Percentiles rank a stretch among this genome's conserved stretches.
Conservation (phyloP, 257 asterid genomes). For the Penstemon newberryi region DNA sequence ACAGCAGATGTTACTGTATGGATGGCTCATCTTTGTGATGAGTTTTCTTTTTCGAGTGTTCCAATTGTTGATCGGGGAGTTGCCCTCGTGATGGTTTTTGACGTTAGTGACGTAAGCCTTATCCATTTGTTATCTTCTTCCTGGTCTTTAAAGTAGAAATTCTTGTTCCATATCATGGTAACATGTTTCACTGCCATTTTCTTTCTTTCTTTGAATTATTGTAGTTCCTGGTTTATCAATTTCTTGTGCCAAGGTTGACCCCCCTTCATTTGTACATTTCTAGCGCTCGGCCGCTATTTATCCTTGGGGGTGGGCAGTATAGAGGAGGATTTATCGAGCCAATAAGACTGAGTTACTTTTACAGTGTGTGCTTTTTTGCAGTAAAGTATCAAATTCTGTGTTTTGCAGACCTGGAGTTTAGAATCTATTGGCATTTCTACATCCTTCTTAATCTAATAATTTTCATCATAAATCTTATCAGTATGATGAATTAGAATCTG, state of each 20-base stretch:
- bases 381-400: too few species aligned
- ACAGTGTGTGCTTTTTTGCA: too few species aligned
- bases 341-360: too few species aligned
- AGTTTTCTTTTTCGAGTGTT: constrained; percentile 44
- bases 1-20: constrained; percentile 79
- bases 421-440: too few species aligned
- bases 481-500: too few species aligned
- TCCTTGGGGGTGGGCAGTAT: too few species aligned
- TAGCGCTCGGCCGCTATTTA: background rate
- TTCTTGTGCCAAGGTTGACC: background rate
- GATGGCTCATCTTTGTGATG: constrained; percentile 71
- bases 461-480: too few species aligned
- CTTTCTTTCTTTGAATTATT: background rate
- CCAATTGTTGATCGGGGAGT: constrained; percentile 47
- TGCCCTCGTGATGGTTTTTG: constrained; percentile 93
- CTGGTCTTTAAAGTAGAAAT: constrained; percentile 1
- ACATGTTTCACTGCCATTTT: background rate
- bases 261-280: background rate
- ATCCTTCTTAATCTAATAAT: too few species aligned
- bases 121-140: constrained; percentile 20
- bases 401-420: too few species aligned
- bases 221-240: background rate
- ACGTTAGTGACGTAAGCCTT: constrained; percentile 63
- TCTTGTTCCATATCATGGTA: background rate
- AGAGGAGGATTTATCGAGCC: too few species aligned